Conservation (phyloP, 768 basidiomycete genomes). For the Lactarius vividus region DNA sequence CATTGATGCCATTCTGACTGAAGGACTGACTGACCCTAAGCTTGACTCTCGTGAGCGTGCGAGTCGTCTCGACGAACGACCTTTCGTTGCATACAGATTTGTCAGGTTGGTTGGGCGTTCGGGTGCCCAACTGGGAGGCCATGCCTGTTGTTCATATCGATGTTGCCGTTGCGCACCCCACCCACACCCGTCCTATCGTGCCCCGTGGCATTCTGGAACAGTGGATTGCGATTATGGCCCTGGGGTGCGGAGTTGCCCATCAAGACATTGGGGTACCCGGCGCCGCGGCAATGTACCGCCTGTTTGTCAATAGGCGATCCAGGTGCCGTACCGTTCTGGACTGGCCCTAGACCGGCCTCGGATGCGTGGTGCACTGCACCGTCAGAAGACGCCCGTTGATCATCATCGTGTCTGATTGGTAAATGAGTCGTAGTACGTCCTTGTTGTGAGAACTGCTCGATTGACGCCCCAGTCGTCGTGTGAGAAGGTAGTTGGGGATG, state of each 20-base stretch:
- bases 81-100: constrained; percentile 9
- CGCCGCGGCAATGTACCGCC: constrained; percentile 15
- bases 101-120: constrained; percentile 13
- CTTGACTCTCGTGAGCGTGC: constrained; percentile 14
- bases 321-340: constrained; percentile 21
- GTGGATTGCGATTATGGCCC: constrained; percentile 3
- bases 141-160: constrained; percentile 9
- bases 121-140: constrained; percentile 10
- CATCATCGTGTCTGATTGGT: constrained; percentile 14
- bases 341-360: constrained; percentile 24
- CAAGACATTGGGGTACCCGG: constrained; percentile 17
- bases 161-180: constrained; percentile 5
- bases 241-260: constrained; percentile 13
- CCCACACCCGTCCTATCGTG: constrained; percentile 26
- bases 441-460: constrained; percentile 9
- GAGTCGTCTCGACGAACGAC: neutral
- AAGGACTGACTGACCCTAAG: constrained; percentile 7
- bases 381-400: constrained; percentile 22
- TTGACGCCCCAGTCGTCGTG: neutral
- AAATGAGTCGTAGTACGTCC: constrained; percentile 6
- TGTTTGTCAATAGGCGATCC: constrained; percentile 21
- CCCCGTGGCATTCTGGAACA: constrained; percentile 15
- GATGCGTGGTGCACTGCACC: constrained; percentile 15
- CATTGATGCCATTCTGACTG: neutral
- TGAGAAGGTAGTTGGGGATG: neutral